A percentile compares a stretch with the other conserved stretches of the same genome.
Conservation (phyloP, 2,329 filamentous ascomycete species). For the Trichoderma pleuroti region DNA sequence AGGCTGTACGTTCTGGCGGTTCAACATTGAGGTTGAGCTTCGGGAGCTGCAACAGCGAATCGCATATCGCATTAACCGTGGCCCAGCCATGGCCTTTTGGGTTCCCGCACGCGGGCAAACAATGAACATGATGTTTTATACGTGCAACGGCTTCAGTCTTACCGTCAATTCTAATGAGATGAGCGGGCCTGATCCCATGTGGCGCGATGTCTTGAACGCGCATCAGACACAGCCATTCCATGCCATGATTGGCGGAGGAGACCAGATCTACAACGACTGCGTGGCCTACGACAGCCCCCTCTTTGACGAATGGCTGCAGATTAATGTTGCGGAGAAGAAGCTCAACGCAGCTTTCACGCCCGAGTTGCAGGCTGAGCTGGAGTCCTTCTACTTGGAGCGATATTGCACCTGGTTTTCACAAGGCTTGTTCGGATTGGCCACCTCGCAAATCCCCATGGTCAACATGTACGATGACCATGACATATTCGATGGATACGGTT, state of each 20-base stretch:
- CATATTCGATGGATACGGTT: slow-evolving; percentile 87
- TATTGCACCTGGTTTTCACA: slow-evolving; percentile 97
- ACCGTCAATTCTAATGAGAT: slow-evolving; percentile 74
- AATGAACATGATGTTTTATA: slow-evolving; percentile 99
- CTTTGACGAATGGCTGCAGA: slow-evolving; percentile 81
- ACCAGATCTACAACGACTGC: slow-evolving; percentile 93
- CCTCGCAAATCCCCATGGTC: slow-evolving; percentile 93
- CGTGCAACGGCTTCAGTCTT: slow-evolving; percentile 91
- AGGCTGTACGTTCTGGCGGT: slow-evolving; percentile 94
- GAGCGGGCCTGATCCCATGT: slow-evolving; percentile 91
- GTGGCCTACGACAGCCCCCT: slow-evolving; percentile 70
- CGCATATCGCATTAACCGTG: slow-evolving; percentile 91
- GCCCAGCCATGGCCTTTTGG: slow-evolving; percentile 89
- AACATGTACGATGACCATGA: slow-evolving; percentile 98
- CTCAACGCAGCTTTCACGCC: slow-evolving; percentile 71
- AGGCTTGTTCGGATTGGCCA: slow-evolving; percentile 88
- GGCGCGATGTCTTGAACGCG: slow-evolving; percentile 90
- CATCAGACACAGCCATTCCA: slow-evolving; percentile 93
- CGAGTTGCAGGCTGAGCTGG: slow-evolving; percentile 84
- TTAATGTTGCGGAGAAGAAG: slow-evolving; percentile 76
- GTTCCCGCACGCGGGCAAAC: slow-evolving; percentile 77
- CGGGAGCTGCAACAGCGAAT: slow-evolving; percentile 74
- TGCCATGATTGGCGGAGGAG: slow-evolving; percentile 95
- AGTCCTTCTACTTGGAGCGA: slow-evolving; percentile 80
- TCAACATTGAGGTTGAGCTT: slow-evolving; percentile 91